Percentiles rank a stretch among this genome's conserved stretches.
Evolutionary conservation across 2,329 filamentous ascomycete species (phyloP).

Genomic region (Zopfia rhizophila): DNA sequence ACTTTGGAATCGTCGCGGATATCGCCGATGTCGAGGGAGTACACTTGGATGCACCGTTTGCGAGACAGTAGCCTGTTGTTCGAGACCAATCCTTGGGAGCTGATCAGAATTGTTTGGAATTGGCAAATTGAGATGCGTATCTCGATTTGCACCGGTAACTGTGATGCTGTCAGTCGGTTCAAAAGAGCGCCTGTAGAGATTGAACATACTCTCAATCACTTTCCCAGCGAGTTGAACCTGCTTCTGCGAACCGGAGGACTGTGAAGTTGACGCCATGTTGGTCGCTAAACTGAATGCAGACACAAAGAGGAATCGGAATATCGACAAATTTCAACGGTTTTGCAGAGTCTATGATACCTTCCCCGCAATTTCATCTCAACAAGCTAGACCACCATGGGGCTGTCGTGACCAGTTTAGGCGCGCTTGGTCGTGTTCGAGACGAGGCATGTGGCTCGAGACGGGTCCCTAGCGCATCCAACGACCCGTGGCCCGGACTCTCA

Average conservation of each 20-base stretch:
- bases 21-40: conserved; percentile 59
- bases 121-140: conserved; percentile 15
- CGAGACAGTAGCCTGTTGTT: conserved; percentile 60
- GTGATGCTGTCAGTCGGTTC: conserved; percentile 19
- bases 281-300: not conserved
- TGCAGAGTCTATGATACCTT: too few relatives aligned
- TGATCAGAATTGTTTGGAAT: conserved; percentile 31
- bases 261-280: conserved; percentile 27
- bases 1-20: conserved; percentile 56
- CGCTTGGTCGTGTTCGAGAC: too few relatives aligned
- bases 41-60: conserved; percentile 57
- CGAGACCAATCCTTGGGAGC: conserved; percentile 55
- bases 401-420: too few relatives aligned
- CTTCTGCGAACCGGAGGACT: conserved; percentile 31
- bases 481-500: too few relatives aligned
- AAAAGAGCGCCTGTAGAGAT: not conserved
- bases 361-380: too few relatives aligned
- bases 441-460: too few relatives aligned
- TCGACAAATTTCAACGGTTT: too few relatives aligned
- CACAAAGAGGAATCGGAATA: too few relatives aligned
- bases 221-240: conserved; percentile 39
- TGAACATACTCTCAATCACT: conserved; percentile 21
- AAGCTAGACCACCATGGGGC: too few relatives aligned
- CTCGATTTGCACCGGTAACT: conserved; percentile 44
- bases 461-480: too few relatives aligned